Evolutionary conservation across 805 yeast species (phyloP), one percentile per base, ranked within the genome.

Genomic region (Henningerozyma blattae): DNA sequence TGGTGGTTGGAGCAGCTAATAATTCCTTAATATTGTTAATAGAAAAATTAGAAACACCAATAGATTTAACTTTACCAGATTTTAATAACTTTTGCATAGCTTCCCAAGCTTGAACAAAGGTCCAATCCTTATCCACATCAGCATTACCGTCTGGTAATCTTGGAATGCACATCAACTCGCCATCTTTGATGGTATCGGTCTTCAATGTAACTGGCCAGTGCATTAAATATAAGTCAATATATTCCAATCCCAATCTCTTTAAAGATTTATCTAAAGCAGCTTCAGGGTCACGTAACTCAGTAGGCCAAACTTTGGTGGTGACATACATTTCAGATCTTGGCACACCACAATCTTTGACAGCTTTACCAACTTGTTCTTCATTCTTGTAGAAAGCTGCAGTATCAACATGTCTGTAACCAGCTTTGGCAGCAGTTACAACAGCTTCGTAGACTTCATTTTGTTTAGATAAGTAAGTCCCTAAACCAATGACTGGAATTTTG

Each of bases 1-100:
- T 68, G 34, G 67, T 69, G 28, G 63, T 64, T 32, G 70, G 67
- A 33, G 64, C 52, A 9, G 56, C 57, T 34, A 79, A 61, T 38
- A 82, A 58, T 33, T 57, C 64, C 38, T 67, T 59, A 40, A 78
- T 50, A 43, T 71, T 67, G 35, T 61, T 66, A 18, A 68, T 57
- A 15, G 81, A 67, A 52, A 76, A 73, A 60, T 83, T 83, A 25
- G 87, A 77, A 28, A 83, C 81, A 44, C 94, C 94, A 52, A 83
- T 69, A 17, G 86, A 72, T 45, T 65, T 71, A 18, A 72, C 64
- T 51, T 72, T 66, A 8, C 50, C 78, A 18, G 68, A 52, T 19
- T 59, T 58, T 31, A 72, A 64, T 33, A 79, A 58, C 44, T 69
- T 60, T 59, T 81, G 84, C 71, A 83, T 56, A 24, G 56, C 59